Conservation (phyloP, 2,329 filamentous ascomycete genomes). For the Cladobotryum protrusum region DNA sequence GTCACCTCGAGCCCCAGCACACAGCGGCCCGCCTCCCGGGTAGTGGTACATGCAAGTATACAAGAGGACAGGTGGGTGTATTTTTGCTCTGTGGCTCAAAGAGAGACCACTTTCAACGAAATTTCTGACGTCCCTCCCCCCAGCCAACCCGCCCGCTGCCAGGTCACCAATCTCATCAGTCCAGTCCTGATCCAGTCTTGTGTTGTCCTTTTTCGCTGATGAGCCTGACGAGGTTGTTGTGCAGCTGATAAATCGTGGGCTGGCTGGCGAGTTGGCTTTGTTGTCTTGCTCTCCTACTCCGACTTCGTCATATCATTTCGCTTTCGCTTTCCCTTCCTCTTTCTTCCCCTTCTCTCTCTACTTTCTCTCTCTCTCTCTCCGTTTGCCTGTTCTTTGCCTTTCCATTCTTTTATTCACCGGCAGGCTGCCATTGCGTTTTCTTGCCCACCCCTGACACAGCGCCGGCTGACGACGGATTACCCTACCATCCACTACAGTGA, state of each 20-base stretch:
- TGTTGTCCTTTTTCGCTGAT: background rate
- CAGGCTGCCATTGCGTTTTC: background rate
- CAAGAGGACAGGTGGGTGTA: background rate
- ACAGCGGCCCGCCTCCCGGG: conserved; percentile 5
- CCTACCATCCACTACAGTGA: background rate
- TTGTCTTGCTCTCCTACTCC: conserved; percentile 3
- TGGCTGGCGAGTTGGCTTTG: conserved; percentile 9
- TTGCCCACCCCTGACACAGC: background rate
- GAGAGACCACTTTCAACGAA: conserved; percentile 4
- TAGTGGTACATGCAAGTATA: conserved; percentile 1
- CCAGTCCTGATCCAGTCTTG: background rate
- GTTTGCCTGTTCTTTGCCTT: conserved; percentile 13
- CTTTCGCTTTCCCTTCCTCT: conserved; percentile 12
- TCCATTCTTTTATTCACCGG: background rate
- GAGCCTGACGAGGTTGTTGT: conserved; percentile 12
- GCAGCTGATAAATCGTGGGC: conserved; percentile 24
- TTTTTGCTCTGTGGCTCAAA: conserved; percentile 2
- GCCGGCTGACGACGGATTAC: background rate
- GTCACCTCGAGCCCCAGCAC: conserved; percentile 5
- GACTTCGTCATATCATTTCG: conserved; percentile 5
- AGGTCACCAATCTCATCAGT: conserved; percentile 17
- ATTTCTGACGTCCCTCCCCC: conserved; percentile 14
- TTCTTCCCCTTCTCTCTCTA: conserved; percentile 13
- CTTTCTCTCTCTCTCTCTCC: conserved; percentile 13
- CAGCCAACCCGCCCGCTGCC: conserved; percentile 6